These are phyloP conservation scores for Neurospora sp. DNA, from an alignment of 495 filamentous ascomycete species.

Conservation along the genomic window DNA sequence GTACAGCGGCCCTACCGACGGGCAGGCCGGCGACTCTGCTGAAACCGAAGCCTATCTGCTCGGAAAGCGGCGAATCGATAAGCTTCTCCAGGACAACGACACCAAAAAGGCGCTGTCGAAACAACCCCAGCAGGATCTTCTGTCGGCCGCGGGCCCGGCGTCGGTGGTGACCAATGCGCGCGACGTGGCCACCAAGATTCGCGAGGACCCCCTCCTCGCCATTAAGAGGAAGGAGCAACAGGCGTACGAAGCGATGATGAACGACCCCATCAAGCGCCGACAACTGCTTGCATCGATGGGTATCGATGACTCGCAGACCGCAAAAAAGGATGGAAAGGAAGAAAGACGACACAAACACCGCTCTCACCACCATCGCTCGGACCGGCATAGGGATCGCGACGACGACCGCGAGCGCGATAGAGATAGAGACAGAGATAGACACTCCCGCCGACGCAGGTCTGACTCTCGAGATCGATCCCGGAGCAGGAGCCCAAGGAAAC, in stretches of 20 bases:
- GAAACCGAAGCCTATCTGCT: conserved; percentile 92
- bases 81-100: conserved; percentile 76
- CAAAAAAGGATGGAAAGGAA: conserved; percentile 28
- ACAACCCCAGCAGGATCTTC: conserved; percentile 54
- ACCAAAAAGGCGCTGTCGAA: conserved; percentile 67
- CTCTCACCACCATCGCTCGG: conserved; percentile 38
- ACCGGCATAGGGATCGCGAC: conserved; percentile 15
- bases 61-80: conserved; percentile 84
- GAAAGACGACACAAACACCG: conserved; percentile 43
- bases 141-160: conserved; percentile 34
- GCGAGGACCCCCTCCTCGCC: conserved; percentile 80
- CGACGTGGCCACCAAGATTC: conserved; percentile 74
- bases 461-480: conserved; percentile 31
- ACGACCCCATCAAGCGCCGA: conserved; percentile 63
- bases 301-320: conserved; percentile 34
- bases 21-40: conserved; percentile 70
- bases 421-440: conserved; percentile 19
- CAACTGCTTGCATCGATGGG: conserved; percentile 57
- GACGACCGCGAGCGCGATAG: neutral
- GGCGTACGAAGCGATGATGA: conserved; percentile 81
- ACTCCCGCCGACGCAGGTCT: conserved; percentile 26
- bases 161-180: conserved; percentile 53
- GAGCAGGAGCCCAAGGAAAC: conserved; percentile 7
- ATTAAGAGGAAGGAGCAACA: conserved; percentile 91
- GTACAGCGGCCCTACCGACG: conserved; percentile 80